Conservation (phyloP, 768 basidiomycete species). For the Leucosporidium scottii region DNA sequence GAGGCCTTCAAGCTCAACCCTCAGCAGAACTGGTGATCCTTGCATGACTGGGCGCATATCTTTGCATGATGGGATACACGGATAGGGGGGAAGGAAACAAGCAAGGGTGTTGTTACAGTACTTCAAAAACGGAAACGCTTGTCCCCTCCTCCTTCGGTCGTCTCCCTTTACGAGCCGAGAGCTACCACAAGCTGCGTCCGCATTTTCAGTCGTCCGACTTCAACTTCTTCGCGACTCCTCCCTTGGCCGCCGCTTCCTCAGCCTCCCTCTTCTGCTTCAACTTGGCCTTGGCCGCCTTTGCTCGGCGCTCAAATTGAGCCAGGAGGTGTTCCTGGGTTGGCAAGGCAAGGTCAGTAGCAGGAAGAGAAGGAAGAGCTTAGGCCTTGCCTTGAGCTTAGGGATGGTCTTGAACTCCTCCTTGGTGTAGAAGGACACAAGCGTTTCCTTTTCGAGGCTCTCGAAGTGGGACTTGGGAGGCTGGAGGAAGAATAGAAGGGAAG, state of each 20-base stretch:
- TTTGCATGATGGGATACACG: too few species aligned
- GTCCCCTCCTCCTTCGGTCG: too few species aligned
- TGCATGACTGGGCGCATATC: too few species aligned
- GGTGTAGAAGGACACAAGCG: conserved; percentile 38
- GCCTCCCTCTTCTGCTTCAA: neutral
- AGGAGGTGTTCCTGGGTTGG: conserved; percentile 39
- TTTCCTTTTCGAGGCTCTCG: conserved; percentile 35
- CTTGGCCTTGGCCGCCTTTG: neutral
- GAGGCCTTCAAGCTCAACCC: conserved; percentile 76
- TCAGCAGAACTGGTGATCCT: conserved; percentile 44
- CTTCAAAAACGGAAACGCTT: too few species aligned
- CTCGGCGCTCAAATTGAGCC: conserved; percentile 34
- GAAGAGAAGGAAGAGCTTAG: too few species aligned
- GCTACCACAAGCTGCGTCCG: too few species aligned
- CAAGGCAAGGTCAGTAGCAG: too few species aligned
- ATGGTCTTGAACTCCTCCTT: conserved; percentile 37
- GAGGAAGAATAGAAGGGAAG: neutral
- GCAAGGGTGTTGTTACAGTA: too few species aligned
- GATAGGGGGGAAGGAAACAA: too few species aligned
- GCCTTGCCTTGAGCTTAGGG: conserved; percentile 42
- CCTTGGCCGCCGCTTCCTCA: neutral
- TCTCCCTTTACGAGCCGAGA: too few species aligned
- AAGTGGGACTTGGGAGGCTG: neutral
- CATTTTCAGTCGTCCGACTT: too few species aligned
- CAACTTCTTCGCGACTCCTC: too few species aligned